Percentiles rank a stretch among this genome's conserved stretches.
phyloP scores from a whole-genome alignment of 2,329 filamentous ascomycete species.

The Alternaria burnsii region DNA sequence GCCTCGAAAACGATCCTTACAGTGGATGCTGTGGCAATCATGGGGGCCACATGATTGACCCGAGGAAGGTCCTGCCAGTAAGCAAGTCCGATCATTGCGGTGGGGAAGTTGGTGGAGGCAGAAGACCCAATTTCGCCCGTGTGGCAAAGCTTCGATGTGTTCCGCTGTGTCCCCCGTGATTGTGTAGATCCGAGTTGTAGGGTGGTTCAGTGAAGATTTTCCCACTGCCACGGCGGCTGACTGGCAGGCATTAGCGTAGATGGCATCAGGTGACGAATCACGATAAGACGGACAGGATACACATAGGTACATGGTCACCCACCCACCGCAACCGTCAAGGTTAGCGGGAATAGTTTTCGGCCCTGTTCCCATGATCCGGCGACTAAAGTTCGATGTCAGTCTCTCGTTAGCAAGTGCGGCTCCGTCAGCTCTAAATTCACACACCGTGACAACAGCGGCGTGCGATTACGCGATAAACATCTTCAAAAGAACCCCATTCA shows the following conservation, averaged over 20 bases:
- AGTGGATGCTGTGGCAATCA: constrained; percentile 9
- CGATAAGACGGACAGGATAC: constrained; percentile 21
- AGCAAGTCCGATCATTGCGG: constrained; percentile 14
- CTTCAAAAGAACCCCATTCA: constrained; percentile 3
- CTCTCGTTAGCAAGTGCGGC: constrained; percentile 35
- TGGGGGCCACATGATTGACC: constrained; percentile 8
- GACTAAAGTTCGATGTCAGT: constrained; percentile 24
- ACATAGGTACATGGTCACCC: constrained; percentile 31
- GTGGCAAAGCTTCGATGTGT: constrained; percentile 40
- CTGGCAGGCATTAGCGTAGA: constrained; percentile 28
- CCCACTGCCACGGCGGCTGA: constrained; percentile 34
- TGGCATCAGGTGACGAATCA: constrained; percentile 35
- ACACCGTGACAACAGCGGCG: constrained; percentile 8
- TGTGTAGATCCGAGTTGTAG: constrained; percentile 31
- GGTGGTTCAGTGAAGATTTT: constrained; percentile 25
- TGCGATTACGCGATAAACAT: constrained; percentile 10
- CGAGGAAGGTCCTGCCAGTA: constrained; percentile 8
- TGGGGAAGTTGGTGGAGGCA: constrained; percentile 13
- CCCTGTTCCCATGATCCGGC: constrained; percentile 16
- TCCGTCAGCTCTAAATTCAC: constrained; percentile 42
- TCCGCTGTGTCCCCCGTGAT: constrained; percentile 28
- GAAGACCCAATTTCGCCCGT: constrained; percentile 25
- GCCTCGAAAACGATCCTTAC: not conserved
- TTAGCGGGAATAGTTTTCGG: constrained; percentile 23
- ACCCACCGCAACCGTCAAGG: constrained; percentile 20